Evolutionary conservation across 2,329 filamentous ascomycete genomes (phyloP), one percentile per base, ranked within the genome.

Genomic region (Blumeriella jaapii): DNA sequence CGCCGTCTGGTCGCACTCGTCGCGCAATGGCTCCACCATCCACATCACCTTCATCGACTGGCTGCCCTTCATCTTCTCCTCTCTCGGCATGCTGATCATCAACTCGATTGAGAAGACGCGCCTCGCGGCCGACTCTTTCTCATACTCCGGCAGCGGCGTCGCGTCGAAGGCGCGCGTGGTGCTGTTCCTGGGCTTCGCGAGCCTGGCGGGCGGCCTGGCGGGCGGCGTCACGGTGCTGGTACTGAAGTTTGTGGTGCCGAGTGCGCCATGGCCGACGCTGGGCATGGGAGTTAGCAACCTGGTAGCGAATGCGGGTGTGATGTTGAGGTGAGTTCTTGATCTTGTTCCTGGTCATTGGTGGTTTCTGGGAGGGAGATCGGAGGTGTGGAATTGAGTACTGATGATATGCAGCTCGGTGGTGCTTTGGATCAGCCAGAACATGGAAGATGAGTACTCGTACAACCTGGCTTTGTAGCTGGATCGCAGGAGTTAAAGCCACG

Each of bases 381-480:
- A 7, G 3, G 18, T 11, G n/a, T 15, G 22, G 16, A 11, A 16
- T 23, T 33, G 16, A 8, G 22, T 36, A 15, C 48, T 53, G 34
- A 53, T 39, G 15, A 2, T 6, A n/a, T 23, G 12, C 45, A 74
- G 72, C 58, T 70, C 69, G 14, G 73, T 77, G 30, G 68, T 78
- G 41, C 64, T 80, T 26, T 80, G 75, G 75, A 59, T 80, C 36
- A 75, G 69, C 59, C 75, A 80, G 64, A 80, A 80, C 51, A 78
- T 80, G 71, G 75, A 80, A 61, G 75, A 79, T 51, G 75, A 80
- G 58, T 80, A 79, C 49, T 68, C 73, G 29, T 80, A 80, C 58
- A 79, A 78, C 56, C 58, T 80, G 47, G 67, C 74, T 40, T 62
- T 80, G 44, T 77, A 39, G 22, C 12, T 24, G 22, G 9, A 24